Evolutionary conservation across 1,139 yeast genomes (phyloP).

Genomic region (Diutina mesorugosa): DNA sequence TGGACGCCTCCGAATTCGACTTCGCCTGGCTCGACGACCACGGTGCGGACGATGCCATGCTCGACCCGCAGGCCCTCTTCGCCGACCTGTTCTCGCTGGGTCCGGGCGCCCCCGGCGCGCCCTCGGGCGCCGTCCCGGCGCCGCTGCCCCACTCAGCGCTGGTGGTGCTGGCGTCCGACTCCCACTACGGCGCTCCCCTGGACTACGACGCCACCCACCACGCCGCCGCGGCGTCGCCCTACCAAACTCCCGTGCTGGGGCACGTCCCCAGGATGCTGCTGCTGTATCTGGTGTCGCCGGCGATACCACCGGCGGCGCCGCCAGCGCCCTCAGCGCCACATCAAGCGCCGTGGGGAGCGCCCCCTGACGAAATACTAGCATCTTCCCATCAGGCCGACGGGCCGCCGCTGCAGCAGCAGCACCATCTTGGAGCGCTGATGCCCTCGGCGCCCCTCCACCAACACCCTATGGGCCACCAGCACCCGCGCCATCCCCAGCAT

Average conservation of each 20-base stretch:
- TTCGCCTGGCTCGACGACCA: slow-evolving; percentile 1
- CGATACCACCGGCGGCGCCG: not conserved
- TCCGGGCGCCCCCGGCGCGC: not conserved
- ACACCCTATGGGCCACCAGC: not conserved
- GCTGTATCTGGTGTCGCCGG: not conserved
- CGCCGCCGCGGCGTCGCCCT: not conserved
- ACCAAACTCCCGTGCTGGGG: not conserved
- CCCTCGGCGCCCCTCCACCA: not conserved
- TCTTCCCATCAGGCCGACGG: not conserved
- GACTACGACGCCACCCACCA: not conserved
- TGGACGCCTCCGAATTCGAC: slow-evolving; percentile 1
- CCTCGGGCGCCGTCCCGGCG: not conserved
- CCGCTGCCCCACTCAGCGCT: not conserved
- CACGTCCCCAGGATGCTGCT: not conserved
- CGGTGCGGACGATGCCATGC: not conserved
- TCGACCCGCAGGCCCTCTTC: not conserved
- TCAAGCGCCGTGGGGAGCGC: not conserved
- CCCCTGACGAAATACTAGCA: not conserved
- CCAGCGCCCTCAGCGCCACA: not conserved
- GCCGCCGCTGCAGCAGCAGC: not conserved
- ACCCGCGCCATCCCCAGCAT: not conserved
- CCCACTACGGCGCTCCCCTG: not conserved
- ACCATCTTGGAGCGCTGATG: not conserved
- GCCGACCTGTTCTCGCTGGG: not conserved
- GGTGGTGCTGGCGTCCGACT: not conserved